Evolutionary conservation across 768 basidiomycete genomes (phyloP).

Genomic region (Crassisporium funariophilum): DNA sequence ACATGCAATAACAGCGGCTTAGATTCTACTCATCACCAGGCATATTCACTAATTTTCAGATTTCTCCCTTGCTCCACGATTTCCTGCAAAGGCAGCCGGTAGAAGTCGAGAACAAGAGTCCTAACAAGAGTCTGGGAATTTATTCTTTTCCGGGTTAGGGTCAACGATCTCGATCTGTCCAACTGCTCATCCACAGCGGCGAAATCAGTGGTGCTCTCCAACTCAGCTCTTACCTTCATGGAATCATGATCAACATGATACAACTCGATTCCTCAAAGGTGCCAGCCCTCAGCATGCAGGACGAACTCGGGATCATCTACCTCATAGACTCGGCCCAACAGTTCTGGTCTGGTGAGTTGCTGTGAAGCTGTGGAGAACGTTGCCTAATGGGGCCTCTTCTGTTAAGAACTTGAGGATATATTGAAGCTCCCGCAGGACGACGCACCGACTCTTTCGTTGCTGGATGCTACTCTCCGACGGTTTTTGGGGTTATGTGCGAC

Average conservation of each 20-base stretch:
- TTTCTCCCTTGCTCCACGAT: too few species aligned
- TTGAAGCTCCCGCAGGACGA: slow-evolving; percentile 66
- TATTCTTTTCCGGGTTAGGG: too few species aligned
- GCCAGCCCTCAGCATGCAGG: slow-evolving; percentile 50
- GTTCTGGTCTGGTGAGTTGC: slow-evolving; percentile 82
- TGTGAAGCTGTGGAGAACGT: background rate
- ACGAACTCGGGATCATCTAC: slow-evolving; percentile 79
- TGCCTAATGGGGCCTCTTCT: slow-evolving; percentile 5
- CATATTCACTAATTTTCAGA: too few species aligned
- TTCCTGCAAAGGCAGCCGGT: too few species aligned
- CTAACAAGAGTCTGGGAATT: too few species aligned
- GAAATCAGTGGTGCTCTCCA: slow-evolving; percentile 8
- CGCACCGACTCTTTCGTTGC: slow-evolving; percentile 62
- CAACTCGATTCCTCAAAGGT: slow-evolving; percentile 26
- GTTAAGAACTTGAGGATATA: slow-evolving; percentile 86
- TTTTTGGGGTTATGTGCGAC: slow-evolving; percentile 79
- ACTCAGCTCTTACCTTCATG: slow-evolving; percentile 20
- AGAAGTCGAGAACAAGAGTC: too few species aligned
- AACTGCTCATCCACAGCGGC: slow-evolving; percentile 14
- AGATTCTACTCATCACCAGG: too few species aligned
- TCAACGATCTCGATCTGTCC: background rate
- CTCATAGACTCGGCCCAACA: slow-evolving; percentile 82
- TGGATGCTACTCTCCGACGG: slow-evolving; percentile 79
- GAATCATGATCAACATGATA: slow-evolving; percentile 28
- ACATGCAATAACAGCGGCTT: background rate